Evolutionary conservation across 148 eudicot genomes (phyloP), one percentile per base, ranked within the genome.

Genomic region (Heliamphora exappendiculata): DNA sequence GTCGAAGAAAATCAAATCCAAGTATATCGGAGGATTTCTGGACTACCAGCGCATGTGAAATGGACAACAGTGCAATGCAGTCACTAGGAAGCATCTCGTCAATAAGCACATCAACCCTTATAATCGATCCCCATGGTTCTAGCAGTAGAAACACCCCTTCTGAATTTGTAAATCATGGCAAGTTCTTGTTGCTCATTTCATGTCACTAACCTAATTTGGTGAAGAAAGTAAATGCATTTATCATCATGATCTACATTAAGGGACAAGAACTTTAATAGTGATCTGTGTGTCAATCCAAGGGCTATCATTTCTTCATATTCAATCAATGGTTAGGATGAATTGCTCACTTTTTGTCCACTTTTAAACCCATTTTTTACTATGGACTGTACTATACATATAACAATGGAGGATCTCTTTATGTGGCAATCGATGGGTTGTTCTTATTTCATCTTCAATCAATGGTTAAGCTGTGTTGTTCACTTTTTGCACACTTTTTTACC

Each of bases 131-230:
- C 54, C 90, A 81, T 58, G 89, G 86, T 70, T 81, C 84, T 42
- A 81, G 85, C 65, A 77, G 85, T 84, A 79, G 85, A 54, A 85
- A 72, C 78, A 79, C 82, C 33, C 67, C 91, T 76, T 78, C 89
- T 19, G 94, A 91, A 84, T 93, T 85, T 78, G 89, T 89, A 79
- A 93, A 93, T 82, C 94, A 93, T 75, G 98, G 98, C 63, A 81
- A 75, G 87, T 83, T 34, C 3, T 64, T 62, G 63, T 37, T 77
- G 22, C 42, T 53, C 42, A 8, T 73, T 19, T 17, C 17, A 45
- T 44, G 44, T 51, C 17, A 51, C 22, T 57, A 31, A n/a, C 31
- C 39, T 19, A 16, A 34, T 64, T 17, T 4, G 45, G 44, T 37
- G 26, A 22, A 20, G 39, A 45, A 44, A 7, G 5, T 69, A 47